A percentile compares a stretch with the other conserved stretches of the same genome.
phyloP scores from a whole-genome alignment of 2,329 filamentous ascomycete species.

The Penicillium sp. region DNA sequence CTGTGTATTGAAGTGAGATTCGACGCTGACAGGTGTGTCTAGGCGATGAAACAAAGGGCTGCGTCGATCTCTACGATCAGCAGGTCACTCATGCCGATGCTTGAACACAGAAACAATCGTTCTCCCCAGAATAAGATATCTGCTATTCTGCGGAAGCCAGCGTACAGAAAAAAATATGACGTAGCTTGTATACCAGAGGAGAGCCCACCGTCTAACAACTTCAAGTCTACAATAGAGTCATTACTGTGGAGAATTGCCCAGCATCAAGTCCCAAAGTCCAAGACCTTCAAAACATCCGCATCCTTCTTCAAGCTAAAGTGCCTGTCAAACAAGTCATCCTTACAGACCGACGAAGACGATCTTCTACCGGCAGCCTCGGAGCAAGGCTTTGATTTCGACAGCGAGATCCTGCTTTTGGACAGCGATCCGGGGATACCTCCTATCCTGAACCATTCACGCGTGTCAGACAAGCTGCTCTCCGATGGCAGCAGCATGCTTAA shows the following conservation, averaged over 20 bases:
- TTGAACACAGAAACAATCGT: conserved; percentile 29
- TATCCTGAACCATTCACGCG: not conserved
- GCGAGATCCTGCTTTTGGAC: not conserved
- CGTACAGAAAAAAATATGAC: not conserved
- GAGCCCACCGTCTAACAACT: conserved; percentile 4
- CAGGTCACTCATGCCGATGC: conserved; percentile 39
- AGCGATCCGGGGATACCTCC: not conserved
- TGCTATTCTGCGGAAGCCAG: conserved; percentile 9
- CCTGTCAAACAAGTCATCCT: not conserved
- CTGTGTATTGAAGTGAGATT: not conserved
- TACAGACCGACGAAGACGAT: not conserved
- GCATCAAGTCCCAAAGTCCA: conserved; percentile 26
- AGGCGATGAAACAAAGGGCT: conserved; percentile 44
- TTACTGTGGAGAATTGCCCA: conserved; percentile 42
- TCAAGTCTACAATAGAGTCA: conserved; percentile 30
- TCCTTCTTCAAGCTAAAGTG: not conserved
- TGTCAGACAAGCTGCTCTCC: conserved; percentile 14
- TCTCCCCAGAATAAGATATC: conserved; percentile 21
- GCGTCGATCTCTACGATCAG: conserved; percentile 40
- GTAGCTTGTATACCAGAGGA: not conserved
- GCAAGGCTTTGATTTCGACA: not conserved
- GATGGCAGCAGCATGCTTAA: conserved; percentile 17
- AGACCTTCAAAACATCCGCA: conserved; percentile 10
- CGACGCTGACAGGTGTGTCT: not conserved
- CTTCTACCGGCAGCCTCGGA: not conserved